Base-by-base conservation (phyloP, 2,329 filamentous ascomycete species). In the Botrytis fabae region DNA sequence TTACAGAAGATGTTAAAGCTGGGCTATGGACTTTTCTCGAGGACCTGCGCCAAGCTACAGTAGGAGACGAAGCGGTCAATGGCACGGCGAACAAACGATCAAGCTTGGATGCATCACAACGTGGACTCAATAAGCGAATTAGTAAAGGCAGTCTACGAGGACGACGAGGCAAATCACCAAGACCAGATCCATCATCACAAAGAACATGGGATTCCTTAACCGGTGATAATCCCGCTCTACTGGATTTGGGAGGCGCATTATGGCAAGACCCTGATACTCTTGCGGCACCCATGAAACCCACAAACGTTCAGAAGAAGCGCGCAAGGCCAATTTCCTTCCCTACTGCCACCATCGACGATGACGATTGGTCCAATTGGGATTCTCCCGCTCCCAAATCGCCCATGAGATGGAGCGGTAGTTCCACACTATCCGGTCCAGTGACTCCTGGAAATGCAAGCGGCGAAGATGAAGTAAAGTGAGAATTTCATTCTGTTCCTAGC, bases 1-100 rank as follows among this genome's bases (percentile, higher is more conserved):
- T 81, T 54, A 80, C 80, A 25, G 92, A 93, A 74, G 96, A 98
- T 82, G 90, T 99, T 82, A 93, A 91, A 81, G 90, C 96, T 69
- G 95, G 96, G 2, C 84, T 99, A 66, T 95, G 93, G 90, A 97
- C 93, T 1, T 99, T 99, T 82, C 90, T 97, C 74, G 96, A 98
- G 81, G 96, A 99, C 80, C 90, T 99, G 65, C 89, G 95, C 77
- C 96, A 98, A 82, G 97, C 95, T 22, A 97, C 96, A 0, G 94
- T 99, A 10, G 96, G 96, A 38, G 96, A 99, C 71, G 96, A 99
- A 83, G 93, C 91, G 25, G 89, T 94, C 75, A 90, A 86, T 74
- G 91, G 89, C 60, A 71, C 60, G 42, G 74, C 75, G 35, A 74
- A 74, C 20, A 78, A 76, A 54, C 71, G 73, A 66, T 61, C 74